phyloP scores from a whole-genome alignment of 139 green algal genomes.

The Chlamydomonas eustigma region DNA sequence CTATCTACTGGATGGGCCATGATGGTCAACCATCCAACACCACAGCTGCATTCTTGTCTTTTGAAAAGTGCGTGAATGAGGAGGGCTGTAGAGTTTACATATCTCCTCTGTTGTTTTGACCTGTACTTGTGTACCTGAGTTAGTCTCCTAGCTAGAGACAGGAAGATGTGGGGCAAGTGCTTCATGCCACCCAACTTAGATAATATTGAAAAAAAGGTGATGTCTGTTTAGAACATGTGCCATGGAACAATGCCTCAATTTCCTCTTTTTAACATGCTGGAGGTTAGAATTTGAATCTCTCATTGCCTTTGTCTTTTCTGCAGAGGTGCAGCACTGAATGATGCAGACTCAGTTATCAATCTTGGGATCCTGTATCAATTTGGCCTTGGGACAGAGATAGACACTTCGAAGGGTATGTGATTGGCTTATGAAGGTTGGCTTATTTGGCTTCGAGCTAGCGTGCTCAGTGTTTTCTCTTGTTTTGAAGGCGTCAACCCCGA shows the following conservation, averaged over 20 bases:
- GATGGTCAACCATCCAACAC: no score
- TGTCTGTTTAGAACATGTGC: not conserved
- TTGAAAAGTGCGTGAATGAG: no score
- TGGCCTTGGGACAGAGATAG: conserved; percentile 18
- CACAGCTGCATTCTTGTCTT: no score
- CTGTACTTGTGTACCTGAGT: conserved; percentile 37
- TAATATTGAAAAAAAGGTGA: not conserved
- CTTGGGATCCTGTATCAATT: conserved; percentile 42
- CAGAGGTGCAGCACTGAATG: conserved; percentile 30
- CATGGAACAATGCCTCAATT: not conserved
- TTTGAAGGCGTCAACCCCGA: no score
- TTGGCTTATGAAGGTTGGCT: not conserved
- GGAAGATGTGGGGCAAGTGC: no score
- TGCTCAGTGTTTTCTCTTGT: not conserved
- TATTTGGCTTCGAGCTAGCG: not conserved
- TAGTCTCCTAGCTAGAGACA: no score
- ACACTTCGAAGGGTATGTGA: conserved; percentile 18
- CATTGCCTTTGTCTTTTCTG: not conserved
- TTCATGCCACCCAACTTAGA: not conserved
- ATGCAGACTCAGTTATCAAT: conserved; percentile 45
- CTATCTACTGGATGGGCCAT: conserved; percentile 55
- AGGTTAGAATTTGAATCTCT: not conserved
- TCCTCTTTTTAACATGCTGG: not conserved
- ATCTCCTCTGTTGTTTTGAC: no score
- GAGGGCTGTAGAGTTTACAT: no score